phyloP scores from a whole-genome alignment of 2,329 filamentous ascomycete genomes.

The Chaetomium sp. region DNA sequence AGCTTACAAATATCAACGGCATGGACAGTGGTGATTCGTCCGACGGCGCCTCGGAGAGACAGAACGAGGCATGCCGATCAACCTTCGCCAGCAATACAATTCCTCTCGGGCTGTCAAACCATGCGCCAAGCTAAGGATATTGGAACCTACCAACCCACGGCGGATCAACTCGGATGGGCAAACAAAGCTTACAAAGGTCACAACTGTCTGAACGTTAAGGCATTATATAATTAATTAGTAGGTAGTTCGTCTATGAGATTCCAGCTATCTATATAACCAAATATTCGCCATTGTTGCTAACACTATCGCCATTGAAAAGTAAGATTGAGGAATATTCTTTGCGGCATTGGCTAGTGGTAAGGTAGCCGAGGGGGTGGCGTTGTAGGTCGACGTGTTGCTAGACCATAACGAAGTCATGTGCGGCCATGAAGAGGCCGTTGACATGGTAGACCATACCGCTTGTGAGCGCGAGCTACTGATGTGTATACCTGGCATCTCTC shows the following conservation, averaged over 20 bases:
- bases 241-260: neutral
- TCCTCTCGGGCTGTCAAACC: neutral
- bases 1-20: conserved; percentile 33
- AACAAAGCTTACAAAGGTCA: neutral
- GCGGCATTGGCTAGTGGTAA: too few species aligned
- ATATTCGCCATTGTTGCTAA: neutral
- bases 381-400: too few species aligned
- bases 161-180: neutral
- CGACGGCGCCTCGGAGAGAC: neutral
- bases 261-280: neutral
- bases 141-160: neutral
- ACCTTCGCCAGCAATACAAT: neutral
- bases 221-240: neutral
- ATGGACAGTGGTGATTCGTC: conserved; percentile 9
- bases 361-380: too few species aligned
- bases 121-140: neutral
- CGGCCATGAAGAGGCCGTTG: too few species aligned
- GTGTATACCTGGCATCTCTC: too few species aligned
- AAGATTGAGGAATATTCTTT: neutral
- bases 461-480: too few species aligned
- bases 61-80: neutral
- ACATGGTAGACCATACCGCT: too few species aligned
- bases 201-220: neutral
- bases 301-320: neutral
- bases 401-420: too few species aligned